Evolutionary conservation across 495 filamentous ascomycete genomes (phyloP).

Genomic region (Cudoniella acicularis): DNA sequence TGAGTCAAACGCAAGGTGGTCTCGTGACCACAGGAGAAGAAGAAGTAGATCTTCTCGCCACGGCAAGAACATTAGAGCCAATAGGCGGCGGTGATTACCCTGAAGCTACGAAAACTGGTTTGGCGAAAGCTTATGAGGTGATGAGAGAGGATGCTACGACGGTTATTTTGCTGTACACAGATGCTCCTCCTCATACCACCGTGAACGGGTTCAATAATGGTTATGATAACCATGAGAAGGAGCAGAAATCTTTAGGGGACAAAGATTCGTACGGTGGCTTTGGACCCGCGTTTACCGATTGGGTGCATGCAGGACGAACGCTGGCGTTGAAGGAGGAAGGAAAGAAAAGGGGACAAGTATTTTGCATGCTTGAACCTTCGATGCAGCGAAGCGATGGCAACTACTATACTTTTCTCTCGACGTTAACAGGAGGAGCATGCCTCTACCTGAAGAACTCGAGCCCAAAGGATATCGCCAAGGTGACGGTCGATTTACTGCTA

Average conservation of each 20-base stretch:
- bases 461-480: conserved; percentile 32
- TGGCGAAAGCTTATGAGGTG: conserved; percentile 38
- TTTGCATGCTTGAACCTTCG: conserved; percentile 29
- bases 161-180: conserved; percentile 42
- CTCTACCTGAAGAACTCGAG: conserved; percentile 23
- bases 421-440: conserved; percentile 36
- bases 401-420: conserved; percentile 35
- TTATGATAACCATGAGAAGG: conserved; percentile 19
- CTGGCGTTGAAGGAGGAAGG: conserved; percentile 25
- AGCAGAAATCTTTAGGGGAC: conserved; percentile 24
- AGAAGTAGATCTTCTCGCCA: conserved; percentile 2
- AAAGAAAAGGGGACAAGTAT: conserved; percentile 36
- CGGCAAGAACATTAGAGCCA: conserved; percentile 5
- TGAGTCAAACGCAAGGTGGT: conserved; percentile 1
- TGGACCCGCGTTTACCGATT: conserved; percentile 36
- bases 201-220: conserved; percentile 10
- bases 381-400: conserved; percentile 1
- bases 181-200: conserved; percentile 41
- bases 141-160: conserved; percentile 44
- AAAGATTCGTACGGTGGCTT: conserved; percentile 24
- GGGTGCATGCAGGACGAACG: conserved; percentile 31
- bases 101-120: conserved; percentile 42
- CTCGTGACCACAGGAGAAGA: background rate
- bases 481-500: conserved; percentile 39
- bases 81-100: conserved; percentile 34